Conservation (phyloP, 805 yeast genomes). For the Candida wancherniae region DNA sequence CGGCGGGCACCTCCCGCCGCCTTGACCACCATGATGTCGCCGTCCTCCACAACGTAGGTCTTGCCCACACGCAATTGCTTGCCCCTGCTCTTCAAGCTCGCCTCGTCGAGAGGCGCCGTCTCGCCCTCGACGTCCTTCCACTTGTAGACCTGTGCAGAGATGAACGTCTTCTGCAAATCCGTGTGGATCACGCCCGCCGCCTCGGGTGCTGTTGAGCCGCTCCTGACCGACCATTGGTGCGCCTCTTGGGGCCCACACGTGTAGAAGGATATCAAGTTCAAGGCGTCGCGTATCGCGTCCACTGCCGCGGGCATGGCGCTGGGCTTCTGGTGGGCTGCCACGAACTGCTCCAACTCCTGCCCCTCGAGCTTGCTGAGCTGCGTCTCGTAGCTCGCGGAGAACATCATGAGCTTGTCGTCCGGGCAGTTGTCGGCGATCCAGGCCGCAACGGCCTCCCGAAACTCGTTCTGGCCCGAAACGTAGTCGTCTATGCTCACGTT, state of each 20-base stretch:
- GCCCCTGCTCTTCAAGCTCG: slow-evolving; percentile 50
- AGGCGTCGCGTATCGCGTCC: slow-evolving; percentile 15
- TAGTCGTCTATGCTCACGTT: slow-evolving; percentile 73
- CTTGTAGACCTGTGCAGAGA: slow-evolving; percentile 88
- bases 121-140: slow-evolving; percentile 56
- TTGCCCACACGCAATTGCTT: slow-evolving; percentile 68
- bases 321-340: slow-evolving; percentile 27
- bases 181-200: slow-evolving; percentile 98
- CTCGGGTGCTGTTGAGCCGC: slow-evolving; percentile 92
- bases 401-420: slow-evolving; percentile 37
- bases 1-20: slow-evolving; percentile 13
- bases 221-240: slow-evolving; percentile 96
- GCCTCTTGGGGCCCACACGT: slow-evolving; percentile 96
- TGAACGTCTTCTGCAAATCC: slow-evolving; percentile 91
- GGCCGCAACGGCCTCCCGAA: slow-evolving; percentile 43
- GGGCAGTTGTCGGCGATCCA: slow-evolving; percentile 73
- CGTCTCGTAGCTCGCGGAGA: slow-evolving; percentile 49
- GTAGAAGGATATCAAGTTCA: slow-evolving; percentile 77
- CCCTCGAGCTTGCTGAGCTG: slow-evolving; percentile 13
- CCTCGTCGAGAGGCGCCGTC: slow-evolving; percentile 46
- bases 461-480: slow-evolving; percentile 47
- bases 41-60: slow-evolving; percentile 74
- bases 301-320: slow-evolving; percentile 62
- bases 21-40: slow-evolving; percentile 72
- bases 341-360: slow-evolving; percentile 14